These are phyloP conservation scores for Salix viminalis DNA, from an alignment of 345 rosid species.

Conservation along the genomic window DNA sequence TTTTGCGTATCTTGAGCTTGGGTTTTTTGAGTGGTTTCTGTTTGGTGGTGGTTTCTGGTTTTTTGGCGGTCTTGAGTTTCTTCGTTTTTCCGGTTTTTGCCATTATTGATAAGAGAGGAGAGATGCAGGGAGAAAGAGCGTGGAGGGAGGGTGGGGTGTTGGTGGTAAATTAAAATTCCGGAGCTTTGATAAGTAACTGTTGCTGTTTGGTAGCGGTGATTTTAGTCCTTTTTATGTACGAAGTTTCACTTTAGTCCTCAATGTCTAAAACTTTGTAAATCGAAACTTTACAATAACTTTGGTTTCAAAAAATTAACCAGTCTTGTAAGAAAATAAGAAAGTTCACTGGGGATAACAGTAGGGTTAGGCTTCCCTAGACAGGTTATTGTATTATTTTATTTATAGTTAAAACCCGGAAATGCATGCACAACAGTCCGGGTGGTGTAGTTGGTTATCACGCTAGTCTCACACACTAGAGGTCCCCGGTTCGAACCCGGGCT, in stretches of 20 bases:
- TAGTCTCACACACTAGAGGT: slow-evolving; percentile 75
- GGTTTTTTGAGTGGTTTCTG: slow-evolving; percentile 4
- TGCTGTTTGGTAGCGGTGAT: no score
- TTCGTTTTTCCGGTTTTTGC: slow-evolving; percentile 21
- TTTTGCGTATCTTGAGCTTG: slow-evolving; percentile 6
- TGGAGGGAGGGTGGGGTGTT: not conserved
- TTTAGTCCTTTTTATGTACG: no score
- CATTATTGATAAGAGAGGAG: not conserved
- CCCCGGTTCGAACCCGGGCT: slow-evolving; percentile 58
- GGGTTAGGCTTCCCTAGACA: no score
- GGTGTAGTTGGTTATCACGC: slow-evolving; percentile 71
- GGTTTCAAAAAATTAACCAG: no score
- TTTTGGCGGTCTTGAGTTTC: not conserved
- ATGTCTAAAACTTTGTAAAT: no score
- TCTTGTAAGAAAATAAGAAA: no score
- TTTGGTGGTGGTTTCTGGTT: not conserved
- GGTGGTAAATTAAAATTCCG: not conserved
- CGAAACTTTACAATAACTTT: no score
- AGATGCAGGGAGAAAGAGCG: not conserved
- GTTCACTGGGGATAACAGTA: no score
- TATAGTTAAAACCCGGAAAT: no score
- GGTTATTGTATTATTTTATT: no score
- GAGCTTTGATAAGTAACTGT: not conserved
- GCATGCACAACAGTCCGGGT: slow-evolving; percentile 9
- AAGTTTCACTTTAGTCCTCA: no score